Conservation (phyloP, 164 flowering plant species). For the Cinnamomum micranthum region DNA sequence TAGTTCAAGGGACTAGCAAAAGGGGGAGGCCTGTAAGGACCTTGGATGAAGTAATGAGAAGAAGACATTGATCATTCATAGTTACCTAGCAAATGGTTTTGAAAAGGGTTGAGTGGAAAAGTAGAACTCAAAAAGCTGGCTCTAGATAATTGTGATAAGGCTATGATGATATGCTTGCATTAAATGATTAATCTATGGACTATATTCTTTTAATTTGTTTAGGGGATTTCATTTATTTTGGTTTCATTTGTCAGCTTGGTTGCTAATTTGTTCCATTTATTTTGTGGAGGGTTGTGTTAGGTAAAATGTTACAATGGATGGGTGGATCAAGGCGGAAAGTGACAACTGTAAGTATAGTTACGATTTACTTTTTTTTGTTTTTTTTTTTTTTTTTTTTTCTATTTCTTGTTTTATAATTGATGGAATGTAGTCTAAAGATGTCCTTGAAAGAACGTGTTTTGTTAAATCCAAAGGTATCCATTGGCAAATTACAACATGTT, state of each 20-base stretch:
- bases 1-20: too few relatives aligned
- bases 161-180: neutral
- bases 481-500: neutral
- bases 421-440: neutral
- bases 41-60: too few relatives aligned
- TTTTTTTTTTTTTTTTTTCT: neutral
- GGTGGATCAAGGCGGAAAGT: constrained; percentile 93
- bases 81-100: neutral
- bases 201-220: neutral
- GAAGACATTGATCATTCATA: too few relatives aligned
- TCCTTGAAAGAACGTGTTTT: neutral
- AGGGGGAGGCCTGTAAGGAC: too few relatives aligned
- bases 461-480: neutral
- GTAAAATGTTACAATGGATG: constrained; percentile 83
- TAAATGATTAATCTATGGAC: too few relatives aligned
- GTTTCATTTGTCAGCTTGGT: constrained; percentile 5
- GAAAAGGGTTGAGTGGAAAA: neutral
- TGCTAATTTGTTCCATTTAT: neutral
- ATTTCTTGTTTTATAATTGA: too few relatives aligned
- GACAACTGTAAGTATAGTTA: constrained; percentile 47
- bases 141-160: neutral
- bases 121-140: neutral
- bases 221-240: neutral
- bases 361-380: neutral
- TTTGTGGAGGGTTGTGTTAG: neutral